Evolutionary conservation across 768 basidiomycete genomes (phyloP), one percentile per base, ranked within the genome.

Genomic region (Boletus rubropictus): DNA sequence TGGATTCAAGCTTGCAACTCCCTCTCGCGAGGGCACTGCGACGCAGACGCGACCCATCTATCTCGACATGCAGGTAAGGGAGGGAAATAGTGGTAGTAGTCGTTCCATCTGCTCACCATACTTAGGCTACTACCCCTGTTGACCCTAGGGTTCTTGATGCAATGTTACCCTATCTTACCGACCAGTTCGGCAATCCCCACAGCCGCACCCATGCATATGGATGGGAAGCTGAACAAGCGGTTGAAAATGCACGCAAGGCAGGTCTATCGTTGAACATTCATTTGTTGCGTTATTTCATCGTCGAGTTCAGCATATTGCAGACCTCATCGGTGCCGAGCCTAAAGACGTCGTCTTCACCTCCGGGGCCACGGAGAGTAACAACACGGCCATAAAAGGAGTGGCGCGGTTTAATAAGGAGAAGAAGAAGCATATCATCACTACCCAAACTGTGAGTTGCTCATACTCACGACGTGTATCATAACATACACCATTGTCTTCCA

Each of bases 291-390:
- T 5, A 7, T 44, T 29, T 48, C 47, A 41, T 44, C 21, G 21
- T 46, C 22, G 27, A 21, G 32, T 28, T 28, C 59, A 97, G 89
- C 77, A 95, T 60, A 75, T 98, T 27, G 96, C 96, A 27, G 82
- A 86, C 59, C 72, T 99, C 44, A 87, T 99, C 66, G 92, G 94
- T 29, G 96, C 96, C 5, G 89, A 94, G 53, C 68, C 85, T 9
- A 99, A 99, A 70, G 96, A 98, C 66, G 84, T 99, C 39, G 76
- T 99, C 27, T 97, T 98, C 71, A 99, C 96, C 7, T 95, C 91
- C 24, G 96, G 96, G 22, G 96, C 96, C 12, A 99, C 96, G 1
- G 96, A 99, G 70, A 84, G 87, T 21, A 99, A 99, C 62, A 99
- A 99, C 59, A 90, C 97, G 89, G 72, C 85, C 34, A 87, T 99